Conservation (phyloP, 495 filamentous ascomycete species). For the Paragyromitra xinjiangensis region DNA sequence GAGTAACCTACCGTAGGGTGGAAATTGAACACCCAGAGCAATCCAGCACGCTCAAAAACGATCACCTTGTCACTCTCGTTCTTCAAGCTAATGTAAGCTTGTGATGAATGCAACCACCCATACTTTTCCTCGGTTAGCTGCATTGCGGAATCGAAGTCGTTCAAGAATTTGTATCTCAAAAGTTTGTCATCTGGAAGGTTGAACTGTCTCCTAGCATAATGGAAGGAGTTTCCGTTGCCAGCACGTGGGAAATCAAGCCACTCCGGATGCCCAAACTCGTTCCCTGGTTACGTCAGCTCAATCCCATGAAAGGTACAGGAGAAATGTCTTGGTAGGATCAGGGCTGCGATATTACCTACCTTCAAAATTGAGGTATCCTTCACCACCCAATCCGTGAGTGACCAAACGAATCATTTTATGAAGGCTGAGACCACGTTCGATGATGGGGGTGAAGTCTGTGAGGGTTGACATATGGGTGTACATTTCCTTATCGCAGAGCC, state of each 20-base stretch:
- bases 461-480: slow-evolving; percentile 97
- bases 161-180: slow-evolving; percentile 89
- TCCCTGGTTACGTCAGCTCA: slow-evolving; percentile 58
- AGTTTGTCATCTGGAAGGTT: slow-evolving; percentile 88
- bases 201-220: slow-evolving; percentile 94
- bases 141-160: slow-evolving; percentile 94
- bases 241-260: slow-evolving; percentile 98
- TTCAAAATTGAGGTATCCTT: slow-evolving; percentile 98
- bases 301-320: background rate
- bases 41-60: slow-evolving; percentile 89
- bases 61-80: slow-evolving; percentile 94
- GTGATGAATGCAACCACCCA: slow-evolving; percentile 86
- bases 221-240: slow-evolving; percentile 94
- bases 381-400: slow-evolving; percentile 92
- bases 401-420: slow-evolving; percentile 98
- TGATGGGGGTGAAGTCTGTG: slow-evolving; percentile 83
- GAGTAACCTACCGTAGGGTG: slow-evolving; percentile 67
- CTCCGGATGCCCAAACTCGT: slow-evolving; percentile 98
- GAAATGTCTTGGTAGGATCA: background rate
- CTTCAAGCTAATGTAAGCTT: slow-evolving; percentile 93
- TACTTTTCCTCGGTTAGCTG: slow-evolving; percentile 85
- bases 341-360: slow-evolving; percentile 60
- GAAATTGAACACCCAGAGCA: slow-evolving; percentile 97
- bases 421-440: slow-evolving; percentile 86
- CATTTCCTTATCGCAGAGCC: slow-evolving; percentile 95